Evolutionary conservation across 1,284 basidiomycete genomes (phyloP), one percentile per base, ranked within the genome.

Genomic region (Irpex rosettiformis): DNA sequence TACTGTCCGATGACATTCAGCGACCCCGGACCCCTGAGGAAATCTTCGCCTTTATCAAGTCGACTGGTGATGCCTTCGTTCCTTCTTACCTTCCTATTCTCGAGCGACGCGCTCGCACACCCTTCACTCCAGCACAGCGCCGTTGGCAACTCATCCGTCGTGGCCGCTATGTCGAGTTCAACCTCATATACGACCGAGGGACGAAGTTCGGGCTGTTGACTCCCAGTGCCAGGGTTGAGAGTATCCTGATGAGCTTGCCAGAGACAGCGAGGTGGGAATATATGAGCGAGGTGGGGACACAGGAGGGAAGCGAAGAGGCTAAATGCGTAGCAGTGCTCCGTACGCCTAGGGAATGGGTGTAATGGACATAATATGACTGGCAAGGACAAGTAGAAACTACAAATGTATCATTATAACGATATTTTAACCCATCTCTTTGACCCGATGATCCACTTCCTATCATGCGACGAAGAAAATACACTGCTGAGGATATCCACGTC

Each of bases 201-300:
- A 93, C 90, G 21, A 91, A 88, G 73, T 96, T 97, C 67, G 95
- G 95, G 8, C 75, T 98, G 61, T 86, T 86, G 77, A 94, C 94
- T 1, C 95, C 94, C 16, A 93, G 93, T 4, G 94, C 94, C 22
- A 80, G 95, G 61, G 89, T 96, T 22, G 96, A 98, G 79, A 94
- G 91, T 70, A 95, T 97, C 60, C 74, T 96, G 59, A 95, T 96
- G 91, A 93, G 89, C 70, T 71, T 98, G 58, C 96, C 95, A 0
- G 89, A 96, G 75, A 89, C 85, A 1, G 93, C 92, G 28, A 80
- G 94, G 61, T 98, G 95, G 95, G 95, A 98, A 75, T 98, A 97
- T 73, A 89, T 90, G 86, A 84, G 83, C 25, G 89, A 93, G 11
- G 69, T 96, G 65, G 93, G 92, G 3, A 76, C 77, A 13, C 77